Evolutionary conservation across 768 basidiomycete species (phyloP).

Genomic region (Antrodiella citrinella): DNA sequence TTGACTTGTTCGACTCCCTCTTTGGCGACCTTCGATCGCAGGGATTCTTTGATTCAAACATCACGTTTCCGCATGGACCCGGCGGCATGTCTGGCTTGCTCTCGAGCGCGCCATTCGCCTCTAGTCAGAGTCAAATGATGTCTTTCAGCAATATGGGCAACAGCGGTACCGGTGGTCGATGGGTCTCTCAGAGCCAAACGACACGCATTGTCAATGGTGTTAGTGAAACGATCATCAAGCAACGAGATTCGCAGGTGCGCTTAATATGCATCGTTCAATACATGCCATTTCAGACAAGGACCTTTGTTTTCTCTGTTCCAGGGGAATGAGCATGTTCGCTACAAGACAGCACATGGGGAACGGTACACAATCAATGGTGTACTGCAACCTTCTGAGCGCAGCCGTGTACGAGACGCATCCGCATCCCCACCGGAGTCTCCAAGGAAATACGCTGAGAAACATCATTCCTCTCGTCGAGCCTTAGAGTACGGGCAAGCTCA

Average conservation of each 20-base stretch:
- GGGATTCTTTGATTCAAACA: neutral
- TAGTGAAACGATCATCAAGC: slow-evolving; percentile 48
- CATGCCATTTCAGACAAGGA: too few species aligned
- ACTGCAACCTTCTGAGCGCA: slow-evolving; percentile 25
- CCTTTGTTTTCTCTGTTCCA: slow-evolving; percentile 21
- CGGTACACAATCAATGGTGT: slow-evolving; percentile 63
- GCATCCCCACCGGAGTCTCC: too few species aligned
- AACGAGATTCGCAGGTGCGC: slow-evolving; percentile 51
- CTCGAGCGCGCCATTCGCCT: slow-evolving; percentile 6
- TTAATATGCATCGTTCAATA: neutral
- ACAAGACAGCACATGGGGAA: slow-evolving; percentile 60
- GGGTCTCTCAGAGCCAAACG: slow-evolving; percentile 46
- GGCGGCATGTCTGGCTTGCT: neutral
- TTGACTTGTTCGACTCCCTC: slow-evolving; percentile 63
- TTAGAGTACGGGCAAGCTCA: too few species aligned
- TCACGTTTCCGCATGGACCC: neutral
- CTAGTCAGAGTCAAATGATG: slow-evolving; percentile 10
- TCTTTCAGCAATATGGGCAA: slow-evolving; percentile 20
- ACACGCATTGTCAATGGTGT: slow-evolving; percentile 59
- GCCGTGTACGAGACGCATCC: too few species aligned
- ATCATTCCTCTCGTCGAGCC: too few species aligned
- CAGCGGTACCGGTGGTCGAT: slow-evolving; percentile 32
- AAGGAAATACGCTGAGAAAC: too few species aligned
- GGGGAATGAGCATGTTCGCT: slow-evolving; percentile 72
- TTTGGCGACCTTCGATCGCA: slow-evolving; percentile 53